A percentile compares a stretch with the other conserved stretches of the same genome.
Evolutionary conservation across 2,329 filamentous ascomycete genomes (phyloP).

Genomic region (Phaeomoniella chlamydospora): DNA sequence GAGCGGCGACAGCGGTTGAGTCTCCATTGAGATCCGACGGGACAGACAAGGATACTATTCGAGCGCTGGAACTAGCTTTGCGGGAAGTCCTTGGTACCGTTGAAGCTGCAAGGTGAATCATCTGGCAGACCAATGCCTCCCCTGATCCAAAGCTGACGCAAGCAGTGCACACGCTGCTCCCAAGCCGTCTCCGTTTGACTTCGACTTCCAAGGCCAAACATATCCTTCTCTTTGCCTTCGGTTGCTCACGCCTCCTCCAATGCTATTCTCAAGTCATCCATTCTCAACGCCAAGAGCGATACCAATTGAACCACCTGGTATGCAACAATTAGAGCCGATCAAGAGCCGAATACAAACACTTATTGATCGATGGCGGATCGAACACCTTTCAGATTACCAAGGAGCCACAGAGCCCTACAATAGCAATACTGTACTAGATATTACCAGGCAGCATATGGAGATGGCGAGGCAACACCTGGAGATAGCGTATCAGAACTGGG

Average conservation of each 20-base stretch:
- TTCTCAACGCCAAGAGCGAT: constrained; percentile 67
- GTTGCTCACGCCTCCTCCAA: constrained; percentile 66
- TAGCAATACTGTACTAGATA: background rate
- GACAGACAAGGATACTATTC: constrained; percentile 66
- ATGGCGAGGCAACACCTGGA: constrained; percentile 61
- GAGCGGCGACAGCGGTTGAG: constrained; percentile 9
- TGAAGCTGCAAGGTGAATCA: constrained; percentile 63
- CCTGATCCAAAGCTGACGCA: too few species aligned
- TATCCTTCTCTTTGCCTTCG: constrained; percentile 76
- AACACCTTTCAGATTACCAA: background rate
- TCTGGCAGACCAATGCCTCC: too few species aligned
- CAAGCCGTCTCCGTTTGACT: constrained; percentile 46
- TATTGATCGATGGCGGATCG: constrained; percentile 48
- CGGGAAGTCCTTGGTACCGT: constrained; percentile 69
- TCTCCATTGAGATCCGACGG: constrained; percentile 25
- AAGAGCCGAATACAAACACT: constrained; percentile 51
- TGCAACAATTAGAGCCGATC: constrained; percentile 60
- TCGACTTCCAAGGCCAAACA: constrained; percentile 71
- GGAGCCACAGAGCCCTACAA: background rate
- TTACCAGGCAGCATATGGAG: constrained; percentile 47
- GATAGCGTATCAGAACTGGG: constrained; percentile 68
- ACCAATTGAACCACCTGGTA: constrained; percentile 61
- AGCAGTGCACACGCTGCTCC: constrained; percentile 27
- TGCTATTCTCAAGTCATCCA: constrained; percentile 67
- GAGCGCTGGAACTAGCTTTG: constrained; percentile 71